Evolutionary conservation across 2,329 filamentous ascomycete species (phyloP), one percentile per base, ranked within the genome.

Genomic region (Cladobotryum protrusum): DNA sequence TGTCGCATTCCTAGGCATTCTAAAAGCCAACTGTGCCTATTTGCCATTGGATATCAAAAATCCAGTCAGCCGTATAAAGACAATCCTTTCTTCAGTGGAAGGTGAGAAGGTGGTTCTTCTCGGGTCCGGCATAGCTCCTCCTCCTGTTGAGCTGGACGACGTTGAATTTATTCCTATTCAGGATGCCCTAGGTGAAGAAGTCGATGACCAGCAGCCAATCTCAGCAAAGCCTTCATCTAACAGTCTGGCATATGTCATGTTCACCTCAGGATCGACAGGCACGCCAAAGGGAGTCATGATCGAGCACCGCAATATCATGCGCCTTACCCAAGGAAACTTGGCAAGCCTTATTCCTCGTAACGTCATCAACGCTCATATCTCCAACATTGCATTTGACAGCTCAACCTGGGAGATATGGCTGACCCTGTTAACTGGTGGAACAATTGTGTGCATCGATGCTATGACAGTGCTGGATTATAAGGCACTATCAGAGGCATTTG

Each of bases 1-100:
- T 6, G 45, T 58, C 3, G 54, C 58, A 3, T 55, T 57, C 33
- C 17, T 62, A 24, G 68, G 71, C 45, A 37, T 45, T 19, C 43
- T 45, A 8, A 45, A 45, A 5, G 43, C 43, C 19, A 37, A 45
- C 13, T 33, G 8, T n/a, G 29, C 43, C 12, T 45, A 24, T 17
- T 19, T 45, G 34, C 43, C 43, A 24, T 24, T 45, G 4, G 43
- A 45, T 15, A 9, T n/a, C 15, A 45, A 45, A n/a, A 36, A 19
- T 8, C 43, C 43, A 19, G 3, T 37, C 4, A 24, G 29, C 14
- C 43, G 43, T 13, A 35, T 45, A n/a, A 32, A 45, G 18, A 45
- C n/a, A 2, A 36, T 45, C 1, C 6, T 45, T 7, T 45, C 43
- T 13, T 15, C 43, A 18, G 14, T 37, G 11, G 29, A n/a, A 7